A percentile compares a stretch with the other conserved stretches of the same genome.
phyloP scores from a whole-genome alignment of 1,139 yeast genomes.

The Kodamaea sp. region DNA sequence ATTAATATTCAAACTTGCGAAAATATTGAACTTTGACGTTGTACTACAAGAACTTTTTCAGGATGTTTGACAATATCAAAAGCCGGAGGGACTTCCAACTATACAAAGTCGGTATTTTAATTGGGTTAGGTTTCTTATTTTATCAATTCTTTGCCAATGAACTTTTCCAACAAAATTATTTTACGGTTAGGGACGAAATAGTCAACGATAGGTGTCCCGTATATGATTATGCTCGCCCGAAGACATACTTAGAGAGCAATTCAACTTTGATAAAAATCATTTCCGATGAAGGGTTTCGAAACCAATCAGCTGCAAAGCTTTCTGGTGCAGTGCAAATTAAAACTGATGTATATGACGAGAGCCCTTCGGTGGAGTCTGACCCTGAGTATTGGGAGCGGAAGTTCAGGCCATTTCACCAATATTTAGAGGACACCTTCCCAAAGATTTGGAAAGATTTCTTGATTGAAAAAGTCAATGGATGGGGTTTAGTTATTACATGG shows the following conservation, averaged over 20 bases:
- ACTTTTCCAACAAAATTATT: no score
- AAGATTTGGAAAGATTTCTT: constrained; percentile 6
- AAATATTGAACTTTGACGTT: no score
- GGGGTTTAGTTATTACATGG: constrained; percentile 11
- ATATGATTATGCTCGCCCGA: constrained; percentile 15
- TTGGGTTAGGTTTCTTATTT: no score
- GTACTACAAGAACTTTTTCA: no score
- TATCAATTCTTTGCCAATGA: no score
- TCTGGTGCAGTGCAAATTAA: constrained; percentile 58
- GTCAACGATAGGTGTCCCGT: constrained; percentile 9
- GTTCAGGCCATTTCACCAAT: constrained; percentile 10
- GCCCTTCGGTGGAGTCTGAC: constrained; percentile 13
- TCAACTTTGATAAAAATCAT: constrained; percentile 18
- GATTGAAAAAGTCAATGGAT: constrained; percentile 11
- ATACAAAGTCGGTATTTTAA: no score
- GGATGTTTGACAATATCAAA: no score
- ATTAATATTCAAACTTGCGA: no score
- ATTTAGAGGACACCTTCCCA: constrained; percentile 9
- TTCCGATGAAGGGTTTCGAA: constrained; percentile 28
- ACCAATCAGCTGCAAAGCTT: constrained; percentile 41
- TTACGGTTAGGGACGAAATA: no score
- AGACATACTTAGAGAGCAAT: constrained; percentile 14
- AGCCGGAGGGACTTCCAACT: no score
- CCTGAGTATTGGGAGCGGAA: constrained; percentile 13
- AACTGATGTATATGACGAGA: constrained; percentile 61